phyloP scores from a whole-genome alignment of 139 green algal genomes.

The Closterium sp. region DNA sequence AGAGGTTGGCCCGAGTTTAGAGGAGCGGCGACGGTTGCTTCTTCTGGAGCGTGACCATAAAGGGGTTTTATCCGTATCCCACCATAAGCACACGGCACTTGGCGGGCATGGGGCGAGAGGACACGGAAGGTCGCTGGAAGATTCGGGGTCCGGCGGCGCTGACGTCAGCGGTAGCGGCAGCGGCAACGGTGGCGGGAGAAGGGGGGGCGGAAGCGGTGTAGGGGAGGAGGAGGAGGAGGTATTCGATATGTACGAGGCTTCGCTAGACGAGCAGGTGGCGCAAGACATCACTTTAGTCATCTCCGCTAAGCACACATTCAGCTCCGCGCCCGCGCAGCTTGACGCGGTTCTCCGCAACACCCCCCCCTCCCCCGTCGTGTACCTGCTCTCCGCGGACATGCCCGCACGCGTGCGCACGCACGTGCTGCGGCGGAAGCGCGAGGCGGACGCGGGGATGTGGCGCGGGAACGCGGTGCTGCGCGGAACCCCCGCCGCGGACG shows the following conservation, averaged over 20 bases:
- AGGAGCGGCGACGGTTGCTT: not conserved
- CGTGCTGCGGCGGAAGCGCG: not conserved
- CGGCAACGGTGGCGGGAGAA: not conserved
- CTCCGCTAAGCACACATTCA: slow-evolving; percentile 13
- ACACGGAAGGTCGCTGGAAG: too few species aligned
- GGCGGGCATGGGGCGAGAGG: too few species aligned
- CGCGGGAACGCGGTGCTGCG: not conserved
- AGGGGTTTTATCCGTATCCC: not conserved
- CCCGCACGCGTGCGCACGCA: not conserved
- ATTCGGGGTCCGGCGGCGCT: not conserved
- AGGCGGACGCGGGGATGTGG: not conserved
- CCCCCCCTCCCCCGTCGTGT: slow-evolving; percentile 9
- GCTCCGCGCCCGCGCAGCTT: not conserved
- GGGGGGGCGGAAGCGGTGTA: not conserved
- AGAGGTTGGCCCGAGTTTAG: not conserved
- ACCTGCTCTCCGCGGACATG: slow-evolving; percentile 11
- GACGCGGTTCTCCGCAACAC: not conserved
- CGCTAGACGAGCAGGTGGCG: not conserved
- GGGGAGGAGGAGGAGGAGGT: not conserved
- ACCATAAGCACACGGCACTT: not conserved
- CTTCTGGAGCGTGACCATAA: not conserved
- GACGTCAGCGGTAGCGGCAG: not conserved
- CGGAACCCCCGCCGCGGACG: not conserved
- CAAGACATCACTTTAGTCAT: slow-evolving; percentile 30
- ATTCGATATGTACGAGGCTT: not conserved